Conservation (phyloP, 73 alveolate species). For the Stentor coeruleus region DNA sequence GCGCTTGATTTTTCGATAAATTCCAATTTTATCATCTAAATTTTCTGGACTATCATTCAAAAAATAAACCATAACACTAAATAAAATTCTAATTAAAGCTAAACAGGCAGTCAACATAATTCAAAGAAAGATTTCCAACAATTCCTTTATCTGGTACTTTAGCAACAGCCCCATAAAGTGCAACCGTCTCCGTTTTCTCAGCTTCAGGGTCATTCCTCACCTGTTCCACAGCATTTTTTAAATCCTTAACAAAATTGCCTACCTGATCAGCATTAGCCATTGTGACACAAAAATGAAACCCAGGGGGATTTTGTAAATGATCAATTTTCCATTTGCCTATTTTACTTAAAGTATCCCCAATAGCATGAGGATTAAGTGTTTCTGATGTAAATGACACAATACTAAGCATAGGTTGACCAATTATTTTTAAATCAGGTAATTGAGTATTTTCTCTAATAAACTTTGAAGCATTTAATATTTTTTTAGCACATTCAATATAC, state of each 20-base stretch:
- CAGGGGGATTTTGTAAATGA: conserved; percentile 61
- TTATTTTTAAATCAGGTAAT: conserved; percentile 63
- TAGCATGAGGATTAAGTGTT: conserved; percentile 35
- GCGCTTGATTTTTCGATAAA: no score
- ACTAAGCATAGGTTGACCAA: conserved; percentile 58
- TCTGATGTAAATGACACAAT: conserved; percentile 34
- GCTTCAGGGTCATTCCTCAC: conserved; percentile 38
- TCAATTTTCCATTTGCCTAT: conserved; percentile 60
- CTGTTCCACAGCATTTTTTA: conserved; percentile 63
- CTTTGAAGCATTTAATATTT: conserved; percentile 64
- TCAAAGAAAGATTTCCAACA: background rate
- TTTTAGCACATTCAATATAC: conserved; percentile 65
- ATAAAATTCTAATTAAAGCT: background rate
- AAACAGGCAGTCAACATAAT: conserved; percentile 11
- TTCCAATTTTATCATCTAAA: no score
- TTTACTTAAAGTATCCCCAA: conserved; percentile 43
- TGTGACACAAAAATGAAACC: conserved; percentile 62
- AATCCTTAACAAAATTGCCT: conserved; percentile 55
- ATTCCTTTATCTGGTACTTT: background rate
- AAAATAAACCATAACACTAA: no score
- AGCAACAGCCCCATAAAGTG: background rate
- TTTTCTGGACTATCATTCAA: no score
- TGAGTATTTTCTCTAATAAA: conserved; percentile 55
- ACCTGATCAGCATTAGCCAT: conserved; percentile 57
- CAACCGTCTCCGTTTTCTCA: no score